Evolutionary conservation across 1,139 yeast species (phyloP), one percentile per base, ranked within the genome.

Genomic region (Pichia sp.): DNA sequence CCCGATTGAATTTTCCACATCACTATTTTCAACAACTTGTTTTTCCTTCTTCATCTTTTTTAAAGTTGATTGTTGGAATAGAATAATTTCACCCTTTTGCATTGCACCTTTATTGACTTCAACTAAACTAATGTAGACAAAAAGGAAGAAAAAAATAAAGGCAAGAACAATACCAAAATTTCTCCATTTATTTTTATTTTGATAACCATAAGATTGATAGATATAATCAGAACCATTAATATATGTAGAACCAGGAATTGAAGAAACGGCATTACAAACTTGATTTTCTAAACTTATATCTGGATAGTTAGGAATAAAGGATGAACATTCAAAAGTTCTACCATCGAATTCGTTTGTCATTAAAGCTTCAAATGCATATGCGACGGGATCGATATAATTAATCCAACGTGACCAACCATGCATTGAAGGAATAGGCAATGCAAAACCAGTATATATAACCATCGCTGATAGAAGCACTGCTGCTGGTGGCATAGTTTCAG

Each of bases 371-470:
- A 77, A 79, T 4, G 74, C 74, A 56, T 77, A 79, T 37, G 74
- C 67, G 40, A 78, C 64, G 2, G 84, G 84, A 53, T 79, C 69
- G 44, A 77, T 63, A 57, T 77, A 79, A 9, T 77, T 72, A 29
- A 78, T 71, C 85, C 85, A 79, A 59, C 76, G 72, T 55, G 79
- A 78, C 83, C 84, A 79, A 37, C 81, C 80, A 54, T 73, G 82
- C 83, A 80, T 79, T 0, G 74, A 68, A 8, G 79, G 79, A 43
- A 74, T 63, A 56, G 77, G 84, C 53, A 79, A 71, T 71, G 74
- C 72, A 64, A 73, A 79, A 27, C 80, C 76, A 20, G 80, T 71
- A 56, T 78, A 79, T 36, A 76, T 65, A 48, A 77, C 68, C 41
- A 74, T 56, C 1, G 75, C 73, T 60, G 78, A 62, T 57, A 78